Evolutionary conservation across 1,284 basidiomycete genomes (phyloP), one percentile per base, ranked within the genome.

Genomic region (Ustilago lituana): DNA sequence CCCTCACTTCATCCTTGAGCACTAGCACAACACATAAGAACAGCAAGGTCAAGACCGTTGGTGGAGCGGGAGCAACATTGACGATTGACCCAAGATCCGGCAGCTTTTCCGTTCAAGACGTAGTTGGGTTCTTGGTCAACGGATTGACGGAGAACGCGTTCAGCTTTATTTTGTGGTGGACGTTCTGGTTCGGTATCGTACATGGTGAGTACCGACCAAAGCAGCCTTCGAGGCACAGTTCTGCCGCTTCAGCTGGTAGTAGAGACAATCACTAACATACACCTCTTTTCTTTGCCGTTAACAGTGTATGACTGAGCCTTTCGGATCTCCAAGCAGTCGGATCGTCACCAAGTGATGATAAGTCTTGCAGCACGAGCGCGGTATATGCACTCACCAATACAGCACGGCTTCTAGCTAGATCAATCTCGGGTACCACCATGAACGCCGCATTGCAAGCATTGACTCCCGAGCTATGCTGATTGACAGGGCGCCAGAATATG

Each of bases 131-230:
- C 41, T 26, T 63, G 41, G 24, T 60, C 26, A 69, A 54, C 19
- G 66, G 66, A 0, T 23, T 69, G 39, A 69, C 66, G 23, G 78
- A 80, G 24, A 81, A 80, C 29, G 55, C 72, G 11, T 76, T 81
- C 29, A 74, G 75, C 36, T 81, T 62, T 23, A 70, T 81, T 29
- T 52, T 81, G 2, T 81, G 79, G 79, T 81, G 79, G 79, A 81
- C 79, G 0, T 76, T 81, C 45, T 81, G 77, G 78, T 73, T 60
- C 36, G 79, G 70, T 5, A 70, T 81, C 23, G 73, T 81, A 3
- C 78, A 81, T 58, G 79, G 78, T 80, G 57, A 55, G 78, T 74
- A 5, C 12, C 31, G 15, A 19, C 4, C 2, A 24, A 22, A 6
- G 19, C 45, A 47, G 45, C 37, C 0, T 36, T 37, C 24, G 35